Evolutionary conservation across 768 basidiomycete genomes (phyloP), one percentile per base, ranked within the genome.

Genomic region (Rhizopogon vesiculosus): DNA sequence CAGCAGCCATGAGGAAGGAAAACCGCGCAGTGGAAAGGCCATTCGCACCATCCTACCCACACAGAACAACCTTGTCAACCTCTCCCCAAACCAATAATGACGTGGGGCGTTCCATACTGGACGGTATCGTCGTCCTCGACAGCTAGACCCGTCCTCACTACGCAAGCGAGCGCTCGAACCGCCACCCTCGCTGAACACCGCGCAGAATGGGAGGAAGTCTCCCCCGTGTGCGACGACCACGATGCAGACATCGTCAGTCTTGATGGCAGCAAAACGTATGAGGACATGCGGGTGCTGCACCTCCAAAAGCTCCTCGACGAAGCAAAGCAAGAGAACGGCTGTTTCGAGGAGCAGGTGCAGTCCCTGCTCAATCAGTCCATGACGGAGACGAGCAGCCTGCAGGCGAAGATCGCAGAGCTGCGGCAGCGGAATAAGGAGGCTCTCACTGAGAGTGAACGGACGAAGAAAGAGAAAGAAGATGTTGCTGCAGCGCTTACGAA

Each of bases 391-490:
- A 49, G 48, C 48, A 49, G 48, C 48, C 48, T 49, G 15, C 48
- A 49, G 35, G 35, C 48, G 19, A 49, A 49, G 15, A 49, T 49
- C 9, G 19, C 48, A 5, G 48, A 49, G 35, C 19, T 49, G 19
- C 33, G 48, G 19, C 48, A 49, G 15, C 48, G 48, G 15, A 49
- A 49, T 16, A 49, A 49, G 19, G 48, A 49, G 19, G 48, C 48
- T 16, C 33, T 49, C 19, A 57, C 51, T 1, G 57, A 62, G n/a
- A 13, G 12, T 9, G 65, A 61, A 10, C 55, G 38, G 22, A 33
- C 63, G 33, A 54, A 25, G 51, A 55, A 54, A 49, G 55, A 50
- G 61, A 68, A 56, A 48, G 70, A 70, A 9, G 45, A 55, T 8
- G 5, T 57, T n/a, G 58, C 42, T 16, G 48, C 44, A 2, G 57